These are phyloP conservation scores for Russula virescens DNA, from an alignment of 768 basidiomycete species.

Conservation along the genomic window DNA sequence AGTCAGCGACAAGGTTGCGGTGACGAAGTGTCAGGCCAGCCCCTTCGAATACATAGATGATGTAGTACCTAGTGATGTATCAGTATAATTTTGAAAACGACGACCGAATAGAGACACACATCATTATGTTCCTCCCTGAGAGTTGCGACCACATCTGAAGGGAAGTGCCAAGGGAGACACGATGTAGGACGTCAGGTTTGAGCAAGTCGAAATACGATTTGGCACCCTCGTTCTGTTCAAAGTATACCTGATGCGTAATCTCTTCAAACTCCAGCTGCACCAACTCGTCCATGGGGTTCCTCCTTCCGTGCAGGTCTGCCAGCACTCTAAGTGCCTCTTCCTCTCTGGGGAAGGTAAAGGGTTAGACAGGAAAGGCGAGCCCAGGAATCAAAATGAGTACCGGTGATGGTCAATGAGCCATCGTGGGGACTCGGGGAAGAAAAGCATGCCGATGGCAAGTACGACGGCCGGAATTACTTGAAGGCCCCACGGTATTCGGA, in stretches of 20 bases:
- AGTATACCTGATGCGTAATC: too few relatives aligned
- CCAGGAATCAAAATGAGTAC: conserved; percentile 28
- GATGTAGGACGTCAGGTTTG: conserved; percentile 59
- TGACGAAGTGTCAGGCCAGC: conserved; percentile 71
- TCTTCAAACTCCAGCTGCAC: too few relatives aligned
- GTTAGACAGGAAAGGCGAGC: not conserved
- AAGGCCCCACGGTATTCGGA: conserved; percentile 76
- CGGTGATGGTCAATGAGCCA: conserved; percentile 61
- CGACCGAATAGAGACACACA: conserved; percentile 37
- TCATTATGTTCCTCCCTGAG: conserved; percentile 80
- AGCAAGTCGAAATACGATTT: conserved; percentile 65
- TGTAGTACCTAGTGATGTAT: conserved; percentile 41
- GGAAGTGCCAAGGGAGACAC: conserved; percentile 62
- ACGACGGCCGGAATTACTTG: too few relatives aligned
- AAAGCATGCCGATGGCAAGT: too few relatives aligned
- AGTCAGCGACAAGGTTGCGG: conserved; percentile 69
- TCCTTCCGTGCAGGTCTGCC: conserved; percentile 66
- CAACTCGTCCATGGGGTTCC: conserved; percentile 48
- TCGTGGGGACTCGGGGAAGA: conserved; percentile 64
- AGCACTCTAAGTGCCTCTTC: conserved; percentile 65
- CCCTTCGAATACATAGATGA: conserved; percentile 68
- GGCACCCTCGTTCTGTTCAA: conserved; percentile 65
- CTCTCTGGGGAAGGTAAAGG: conserved; percentile 34
- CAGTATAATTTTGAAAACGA: not conserved
- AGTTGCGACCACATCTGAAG: conserved; percentile 81